phyloP scores from a whole-genome alignment of 2,329 filamentous ascomycete genomes.

The Fusarium sp. region DNA sequence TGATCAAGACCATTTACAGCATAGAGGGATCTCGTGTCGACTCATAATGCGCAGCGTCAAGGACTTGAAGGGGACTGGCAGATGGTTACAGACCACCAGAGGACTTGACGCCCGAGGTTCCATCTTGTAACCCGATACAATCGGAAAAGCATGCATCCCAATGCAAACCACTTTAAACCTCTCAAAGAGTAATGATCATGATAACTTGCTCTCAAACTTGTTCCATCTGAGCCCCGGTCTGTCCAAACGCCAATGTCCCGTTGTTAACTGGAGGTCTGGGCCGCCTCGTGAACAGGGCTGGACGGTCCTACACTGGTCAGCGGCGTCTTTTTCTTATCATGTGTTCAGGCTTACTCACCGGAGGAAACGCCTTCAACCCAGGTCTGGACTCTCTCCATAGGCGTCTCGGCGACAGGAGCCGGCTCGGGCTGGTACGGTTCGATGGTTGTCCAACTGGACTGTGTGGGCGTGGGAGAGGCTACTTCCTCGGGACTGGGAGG shows the following conservation, averaged over 20 bases:
- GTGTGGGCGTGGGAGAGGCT: neutral
- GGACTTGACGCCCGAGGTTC: neutral
- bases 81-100: neutral
- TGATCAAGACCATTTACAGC: neutral
- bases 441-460: neutral
- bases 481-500: neutral
- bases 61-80: neutral
- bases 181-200: slow-evolving; percentile 22
- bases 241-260: neutral
- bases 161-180: slow-evolving; percentile 2
- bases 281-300: neutral
- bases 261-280: neutral
- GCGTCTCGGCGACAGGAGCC: neutral
- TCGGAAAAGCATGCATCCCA: slow-evolving; percentile 5
- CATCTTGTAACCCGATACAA: neutral
- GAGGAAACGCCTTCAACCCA: neutral
- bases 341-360: neutral
- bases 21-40: neutral
- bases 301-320: slow-evolving; percentile 1
- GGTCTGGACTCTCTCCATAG: neutral
- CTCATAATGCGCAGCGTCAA: neutral
- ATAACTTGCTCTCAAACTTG: slow-evolving; percentile 5
- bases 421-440: neutral
- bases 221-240: neutral
- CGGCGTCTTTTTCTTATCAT: neutral